Evolutionary conservation across 2,329 filamentous ascomycete species (phyloP).

Genomic region (Pyrenophora teres): DNA sequence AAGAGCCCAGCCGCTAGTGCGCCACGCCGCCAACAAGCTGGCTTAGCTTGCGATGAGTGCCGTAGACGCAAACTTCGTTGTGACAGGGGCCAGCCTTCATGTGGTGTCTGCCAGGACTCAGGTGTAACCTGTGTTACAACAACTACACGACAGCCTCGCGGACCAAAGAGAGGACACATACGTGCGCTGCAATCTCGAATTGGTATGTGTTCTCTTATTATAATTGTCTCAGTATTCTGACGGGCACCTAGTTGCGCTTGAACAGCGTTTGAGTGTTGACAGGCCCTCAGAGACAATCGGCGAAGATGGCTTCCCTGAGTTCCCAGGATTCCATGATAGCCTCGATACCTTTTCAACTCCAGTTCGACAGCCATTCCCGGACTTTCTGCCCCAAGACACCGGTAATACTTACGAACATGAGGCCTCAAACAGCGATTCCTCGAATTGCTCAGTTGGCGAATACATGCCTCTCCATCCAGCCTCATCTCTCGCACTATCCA

Average conservation of each 20-base stretch:
- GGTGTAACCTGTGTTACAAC: neutral
- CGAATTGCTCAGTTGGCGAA: neutral
- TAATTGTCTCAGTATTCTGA: neutral
- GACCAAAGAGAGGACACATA: neutral
- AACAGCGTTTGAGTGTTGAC: neutral
- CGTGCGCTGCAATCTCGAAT: neutral
- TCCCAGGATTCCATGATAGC: neutral
- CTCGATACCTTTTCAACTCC: neutral
- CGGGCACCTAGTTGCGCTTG: neutral
- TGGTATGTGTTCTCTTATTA: neutral
- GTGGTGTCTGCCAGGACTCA: neutral
- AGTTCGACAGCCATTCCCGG: neutral
- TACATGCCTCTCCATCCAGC: neutral
- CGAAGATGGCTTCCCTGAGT: neutral
- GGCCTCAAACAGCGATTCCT: neutral
- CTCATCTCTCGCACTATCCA: neutral
- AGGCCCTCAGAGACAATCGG: neutral
- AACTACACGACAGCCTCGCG: neutral
- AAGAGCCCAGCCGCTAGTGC: neutral
- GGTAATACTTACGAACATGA: neutral
- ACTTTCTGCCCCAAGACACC: neutral
- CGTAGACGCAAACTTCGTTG: constrained; percentile 1
- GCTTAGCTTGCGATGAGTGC: neutral
- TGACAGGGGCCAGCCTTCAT: neutral
- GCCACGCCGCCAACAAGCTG: neutral